Conservation (phyloP, 768 basidiomycete genomes). For the Boletales sp. region DNA sequence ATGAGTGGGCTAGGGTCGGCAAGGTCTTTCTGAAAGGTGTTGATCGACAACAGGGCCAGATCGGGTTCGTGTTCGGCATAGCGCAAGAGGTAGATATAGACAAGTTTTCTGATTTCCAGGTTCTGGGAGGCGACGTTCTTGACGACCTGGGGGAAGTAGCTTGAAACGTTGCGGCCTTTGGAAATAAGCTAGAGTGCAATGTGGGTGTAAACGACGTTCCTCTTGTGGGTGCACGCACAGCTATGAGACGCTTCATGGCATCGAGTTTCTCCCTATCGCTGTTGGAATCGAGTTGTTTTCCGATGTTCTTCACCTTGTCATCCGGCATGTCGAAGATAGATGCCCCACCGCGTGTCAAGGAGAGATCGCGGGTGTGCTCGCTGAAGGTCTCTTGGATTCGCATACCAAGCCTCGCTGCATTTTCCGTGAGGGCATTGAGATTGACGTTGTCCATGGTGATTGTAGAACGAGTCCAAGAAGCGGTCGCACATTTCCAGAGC, state of each 20-base stretch:
- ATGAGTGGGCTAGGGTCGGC: conserved; percentile 91
- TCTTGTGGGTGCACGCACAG: conserved; percentile 50
- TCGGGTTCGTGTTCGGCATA: conserved; percentile 94
- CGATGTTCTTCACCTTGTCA: conserved; percentile 80
- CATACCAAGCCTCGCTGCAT: conserved; percentile 79
- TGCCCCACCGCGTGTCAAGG: conserved; percentile 51
- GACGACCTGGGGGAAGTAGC: conserved; percentile 95
- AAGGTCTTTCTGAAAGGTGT: conserved; percentile 97
- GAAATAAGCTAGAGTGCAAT: conserved; percentile 69
- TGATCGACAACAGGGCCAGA: conserved; percentile 92
- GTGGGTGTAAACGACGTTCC: background rate
- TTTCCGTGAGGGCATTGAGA: conserved; percentile 57
- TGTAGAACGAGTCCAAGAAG: background rate
- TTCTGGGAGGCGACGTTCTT: conserved; percentile 94
- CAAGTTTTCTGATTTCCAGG: conserved; percentile 92
- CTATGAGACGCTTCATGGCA: conserved; percentile 92
- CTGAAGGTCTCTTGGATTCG: conserved; percentile 81
- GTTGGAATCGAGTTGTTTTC: conserved; percentile 81
- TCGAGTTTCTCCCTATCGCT: conserved; percentile 90
- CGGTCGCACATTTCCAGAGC: too few relatives aligned
- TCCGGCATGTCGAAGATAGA: conserved; percentile 67
- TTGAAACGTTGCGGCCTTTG: conserved; percentile 86
- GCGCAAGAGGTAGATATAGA: conserved; percentile 95
- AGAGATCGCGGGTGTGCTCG: conserved; percentile 74
- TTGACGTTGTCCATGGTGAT: conserved; percentile 32